Evolutionary conservation across 208 protist species (phyloP).

Genomic region (Acanthamoeba sp.): DNA sequence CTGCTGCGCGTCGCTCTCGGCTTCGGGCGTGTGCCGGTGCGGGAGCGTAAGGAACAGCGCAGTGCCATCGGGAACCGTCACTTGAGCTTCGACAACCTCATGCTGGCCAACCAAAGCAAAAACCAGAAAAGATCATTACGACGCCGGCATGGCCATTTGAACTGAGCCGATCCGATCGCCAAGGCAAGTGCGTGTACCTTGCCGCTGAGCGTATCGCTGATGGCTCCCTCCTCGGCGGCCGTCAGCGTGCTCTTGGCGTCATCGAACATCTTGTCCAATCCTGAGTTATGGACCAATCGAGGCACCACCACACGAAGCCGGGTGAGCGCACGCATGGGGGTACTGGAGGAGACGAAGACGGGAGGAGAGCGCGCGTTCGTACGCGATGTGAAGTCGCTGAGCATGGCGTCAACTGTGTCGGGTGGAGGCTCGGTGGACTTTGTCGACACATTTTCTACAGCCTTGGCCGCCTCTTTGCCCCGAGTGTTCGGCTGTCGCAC

Average conservation of each 20-base stretch:
- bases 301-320: background rate
- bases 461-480: background rate
- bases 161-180: too few species aligned
- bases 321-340: background rate
- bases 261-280: conserved; percentile 15
- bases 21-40: too few species aligned
- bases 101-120: too few species aligned
- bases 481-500: background rate
- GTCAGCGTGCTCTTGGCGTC: conserved; percentile 24
- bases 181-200: background rate
- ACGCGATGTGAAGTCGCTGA: conserved; percentile 22
- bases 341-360: background rate
- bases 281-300: background rate
- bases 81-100: too few species aligned
- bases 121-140: too few species aligned
- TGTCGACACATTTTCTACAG: background rate
- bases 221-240: background rate
- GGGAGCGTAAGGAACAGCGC: too few species aligned
- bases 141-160: too few species aligned
- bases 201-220: background rate
- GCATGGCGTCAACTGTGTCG: background rate
- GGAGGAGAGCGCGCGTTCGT: background rate
- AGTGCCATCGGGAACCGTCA: too few species aligned
- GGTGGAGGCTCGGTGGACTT: background rate
- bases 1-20: too few species aligned